phyloP scores from a whole-genome alignment of 129 eudicot genomes.

The Oenanthe sinensis region DNA sequence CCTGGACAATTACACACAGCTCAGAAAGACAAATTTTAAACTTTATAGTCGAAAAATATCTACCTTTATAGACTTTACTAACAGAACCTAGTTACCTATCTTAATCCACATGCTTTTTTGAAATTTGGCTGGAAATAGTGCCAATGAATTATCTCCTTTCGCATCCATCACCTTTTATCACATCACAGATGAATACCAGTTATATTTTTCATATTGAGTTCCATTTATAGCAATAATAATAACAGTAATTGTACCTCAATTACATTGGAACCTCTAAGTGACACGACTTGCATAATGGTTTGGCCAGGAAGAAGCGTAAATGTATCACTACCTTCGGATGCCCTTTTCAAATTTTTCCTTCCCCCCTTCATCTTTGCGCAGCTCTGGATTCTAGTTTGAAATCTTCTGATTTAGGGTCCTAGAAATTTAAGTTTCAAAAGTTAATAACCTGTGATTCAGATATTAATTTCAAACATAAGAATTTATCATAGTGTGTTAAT shows the following conservation, averaged over 20 bases:
- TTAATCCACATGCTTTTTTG: constrained; percentile 97
- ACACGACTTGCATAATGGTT: constrained; percentile 73
- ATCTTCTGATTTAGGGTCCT: neutral
- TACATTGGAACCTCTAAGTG: constrained; percentile 73
- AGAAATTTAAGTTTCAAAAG: neutral
- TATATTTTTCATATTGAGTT: too few species aligned
- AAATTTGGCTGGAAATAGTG: constrained; percentile 84
- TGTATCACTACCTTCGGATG: constrained; percentile 31
- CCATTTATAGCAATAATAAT: neutral
- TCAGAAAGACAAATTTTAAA: neutral
- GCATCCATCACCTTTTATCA: constrained; percentile 53
- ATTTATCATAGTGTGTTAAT: neutral
- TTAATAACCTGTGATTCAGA: neutral
- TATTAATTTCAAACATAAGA: neutral
- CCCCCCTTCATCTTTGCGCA: constrained; percentile 42
- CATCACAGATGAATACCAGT: neutral
- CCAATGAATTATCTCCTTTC: constrained; percentile 56
- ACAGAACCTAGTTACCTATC: constrained; percentile 31
- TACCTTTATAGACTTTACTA: too few species aligned
- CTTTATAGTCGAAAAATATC: neutral
- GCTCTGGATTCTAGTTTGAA: neutral
- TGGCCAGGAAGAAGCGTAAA: constrained; percentile 54
- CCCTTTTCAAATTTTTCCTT: constrained; percentile 75
- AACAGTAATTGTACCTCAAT: constrained; percentile 44
- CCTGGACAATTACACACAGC: constrained; percentile 34